Conservation (phyloP, 768 basidiomycete species). For the Termitomyces sp. region DNA sequence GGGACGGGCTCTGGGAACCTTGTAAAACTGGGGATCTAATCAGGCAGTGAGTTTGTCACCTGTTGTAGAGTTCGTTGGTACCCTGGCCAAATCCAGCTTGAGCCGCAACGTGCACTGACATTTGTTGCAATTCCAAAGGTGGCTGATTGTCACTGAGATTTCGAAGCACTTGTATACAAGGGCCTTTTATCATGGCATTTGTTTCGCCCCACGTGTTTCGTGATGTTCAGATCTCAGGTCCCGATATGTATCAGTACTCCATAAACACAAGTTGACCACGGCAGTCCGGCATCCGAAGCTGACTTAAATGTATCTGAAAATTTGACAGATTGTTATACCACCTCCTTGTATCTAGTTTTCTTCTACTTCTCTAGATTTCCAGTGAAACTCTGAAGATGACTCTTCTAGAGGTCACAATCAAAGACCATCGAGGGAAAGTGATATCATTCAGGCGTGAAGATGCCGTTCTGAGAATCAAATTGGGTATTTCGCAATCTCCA, state of each 20-base stretch:
- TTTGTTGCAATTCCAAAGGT: conserved; percentile 13
- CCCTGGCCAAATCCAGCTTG: conserved; percentile 69
- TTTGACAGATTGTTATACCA: background rate
- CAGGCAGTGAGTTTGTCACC: conserved; percentile 29
- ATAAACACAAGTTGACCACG: no score
- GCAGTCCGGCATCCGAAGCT: no score
- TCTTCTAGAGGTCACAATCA: conserved; percentile 11
- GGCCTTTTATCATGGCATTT: background rate
- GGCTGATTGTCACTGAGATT: background rate
- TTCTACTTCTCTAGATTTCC: background rate
- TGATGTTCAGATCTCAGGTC: no score
- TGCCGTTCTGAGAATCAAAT: conserved; percentile 10
- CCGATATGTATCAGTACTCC: no score
- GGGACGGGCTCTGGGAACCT: conserved; percentile 58
- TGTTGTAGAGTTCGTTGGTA: conserved; percentile 80
- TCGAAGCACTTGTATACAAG: background rate
- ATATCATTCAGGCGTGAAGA: conserved; percentile 13
- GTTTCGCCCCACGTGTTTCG: no score
- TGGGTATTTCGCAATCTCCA: conserved; percentile 6
- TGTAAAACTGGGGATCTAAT: background rate
- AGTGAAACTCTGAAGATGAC: background rate
- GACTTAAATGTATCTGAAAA: background rate
- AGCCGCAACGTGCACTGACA: conserved; percentile 61
- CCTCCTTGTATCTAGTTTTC: background rate
- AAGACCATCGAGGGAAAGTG: conserved; percentile 4